Percentiles rank a stretch among this genome's conserved stretches.
Conservation (phyloP, 352 stramenopile species). For the Thalassiosira pacifica region DNA sequence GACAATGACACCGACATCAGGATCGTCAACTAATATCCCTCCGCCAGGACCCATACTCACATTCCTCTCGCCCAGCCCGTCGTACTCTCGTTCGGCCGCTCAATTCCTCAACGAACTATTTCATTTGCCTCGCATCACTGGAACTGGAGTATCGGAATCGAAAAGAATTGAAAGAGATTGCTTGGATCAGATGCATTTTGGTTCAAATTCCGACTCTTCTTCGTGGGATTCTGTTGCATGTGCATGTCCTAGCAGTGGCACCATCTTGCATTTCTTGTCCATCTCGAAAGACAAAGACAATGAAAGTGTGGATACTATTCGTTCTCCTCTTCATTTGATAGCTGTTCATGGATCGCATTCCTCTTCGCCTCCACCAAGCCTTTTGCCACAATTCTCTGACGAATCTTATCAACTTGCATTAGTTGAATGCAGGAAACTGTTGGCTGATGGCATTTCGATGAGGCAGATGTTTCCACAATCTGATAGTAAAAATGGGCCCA, state of each 20-base stretch:
- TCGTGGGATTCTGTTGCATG: slow-evolving; percentile 73
- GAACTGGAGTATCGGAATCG: neutral
- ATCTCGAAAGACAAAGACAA: slow-evolving; percentile 18
- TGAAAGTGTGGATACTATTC: slow-evolving; percentile 13
- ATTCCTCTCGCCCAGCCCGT: slow-evolving; percentile 69
- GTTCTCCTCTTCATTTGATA: slow-evolving; percentile 36
- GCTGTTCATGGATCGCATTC: slow-evolving; percentile 32
- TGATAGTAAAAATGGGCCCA: neutral
- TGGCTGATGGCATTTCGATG: slow-evolving; percentile 27
- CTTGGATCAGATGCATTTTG: slow-evolving; percentile 62
- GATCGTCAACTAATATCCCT: neutral
- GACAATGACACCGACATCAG: neutral
- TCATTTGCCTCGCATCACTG: slow-evolving; percentile 33
- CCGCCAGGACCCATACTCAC: slow-evolving; percentile 58
- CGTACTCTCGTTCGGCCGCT: slow-evolving; percentile 57
- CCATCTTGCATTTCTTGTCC: slow-evolving; percentile 77
- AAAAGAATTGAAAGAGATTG: slow-evolving; percentile 28
- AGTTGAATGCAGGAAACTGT: slow-evolving; percentile 21
- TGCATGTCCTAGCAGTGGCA: slow-evolving; percentile 63
- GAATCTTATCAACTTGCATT: slow-evolving; percentile 8
- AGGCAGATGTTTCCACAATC: neutral
- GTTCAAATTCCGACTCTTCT: slow-evolving; percentile 38
- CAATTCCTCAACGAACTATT: slow-evolving; percentile 61
- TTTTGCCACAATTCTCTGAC: neutral
- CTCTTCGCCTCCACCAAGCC: neutral